Evolutionary conservation across 2,329 filamentous ascomycete species (phyloP).

Genomic region (Lachnum nothofagi): DNA sequence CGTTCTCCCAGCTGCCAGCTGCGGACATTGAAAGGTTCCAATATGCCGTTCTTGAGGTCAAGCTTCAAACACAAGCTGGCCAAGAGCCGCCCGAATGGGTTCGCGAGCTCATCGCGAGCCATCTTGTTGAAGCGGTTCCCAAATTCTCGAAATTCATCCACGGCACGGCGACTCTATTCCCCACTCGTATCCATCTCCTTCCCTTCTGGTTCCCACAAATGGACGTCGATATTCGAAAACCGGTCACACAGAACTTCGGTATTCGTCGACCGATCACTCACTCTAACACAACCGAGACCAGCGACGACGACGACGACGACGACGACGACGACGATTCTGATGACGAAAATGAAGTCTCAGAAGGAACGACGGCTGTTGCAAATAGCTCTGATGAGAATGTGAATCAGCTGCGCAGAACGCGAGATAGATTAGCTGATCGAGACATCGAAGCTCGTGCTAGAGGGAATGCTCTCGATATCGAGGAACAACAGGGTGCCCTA

Average conservation of each 20-base stretch:
- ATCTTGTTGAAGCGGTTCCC: slow-evolving; percentile 95
- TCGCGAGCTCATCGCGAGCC: slow-evolving; percentile 82
- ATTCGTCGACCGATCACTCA: slow-evolving; percentile 70
- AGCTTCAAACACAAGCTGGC: slow-evolving; percentile 91
- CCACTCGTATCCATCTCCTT: slow-evolving; percentile 77
- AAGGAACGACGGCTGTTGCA: slow-evolving; percentile 8
- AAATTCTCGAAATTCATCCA: slow-evolving; percentile 99
- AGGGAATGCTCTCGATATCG: slow-evolving; percentile 60
- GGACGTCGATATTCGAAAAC: slow-evolving; percentile 95
- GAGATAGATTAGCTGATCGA: slow-evolving; percentile 22
- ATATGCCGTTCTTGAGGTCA: slow-evolving; percentile 94
- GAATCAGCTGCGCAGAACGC: slow-evolving; percentile 16
- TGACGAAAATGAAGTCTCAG: slow-evolving; percentile 40
- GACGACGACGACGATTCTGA: slow-evolving; percentile 68
- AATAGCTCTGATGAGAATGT: slow-evolving; percentile 21
- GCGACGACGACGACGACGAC: slow-evolving; percentile 68
- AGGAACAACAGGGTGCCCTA: slow-evolving; percentile 70
- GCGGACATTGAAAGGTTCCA: slow-evolving; percentile 88
- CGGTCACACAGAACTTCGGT: slow-evolving; percentile 80
- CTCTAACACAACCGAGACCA: slow-evolving; percentile 70
- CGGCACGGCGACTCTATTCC: slow-evolving; percentile 82
- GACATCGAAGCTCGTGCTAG: slow-evolving; percentile 19
- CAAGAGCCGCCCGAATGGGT: slow-evolving; percentile 97
- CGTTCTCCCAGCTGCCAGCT: slow-evolving; percentile 80
- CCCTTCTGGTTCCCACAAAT: slow-evolving; percentile 99